phyloP scores from a whole-genome alignment of 345 rosid genomes.

The Gossypium ekmanianum region DNA sequence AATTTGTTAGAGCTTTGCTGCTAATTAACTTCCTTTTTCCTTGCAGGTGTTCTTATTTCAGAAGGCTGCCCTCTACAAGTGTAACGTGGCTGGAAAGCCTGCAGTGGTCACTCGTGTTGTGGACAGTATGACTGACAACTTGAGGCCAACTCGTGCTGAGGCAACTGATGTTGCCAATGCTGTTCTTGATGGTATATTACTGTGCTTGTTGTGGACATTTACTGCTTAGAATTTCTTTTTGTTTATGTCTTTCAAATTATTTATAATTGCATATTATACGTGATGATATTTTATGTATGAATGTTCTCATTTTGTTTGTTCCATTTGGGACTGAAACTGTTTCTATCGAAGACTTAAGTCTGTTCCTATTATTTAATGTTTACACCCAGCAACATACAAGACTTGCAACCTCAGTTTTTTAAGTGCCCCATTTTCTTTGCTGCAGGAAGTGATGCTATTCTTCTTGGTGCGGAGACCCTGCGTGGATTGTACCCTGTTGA shows the following conservation, averaged over 20 bases:
- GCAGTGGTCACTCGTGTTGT: conserved; percentile 96
- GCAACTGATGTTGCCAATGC: conserved; percentile 99
- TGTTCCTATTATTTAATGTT: background rate
- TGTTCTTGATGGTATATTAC: conserved; percentile 72
- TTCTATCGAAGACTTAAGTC: background rate
- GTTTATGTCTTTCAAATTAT: background rate
- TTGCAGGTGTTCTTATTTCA: conserved; percentile 89
- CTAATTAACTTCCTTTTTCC: conserved; percentile 19
- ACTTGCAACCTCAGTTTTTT: background rate
- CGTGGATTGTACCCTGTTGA: conserved; percentile 92
- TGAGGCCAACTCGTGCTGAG: conserved; percentile 96
- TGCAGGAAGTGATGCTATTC: conserved; percentile 96
- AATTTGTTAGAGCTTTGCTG: conserved; percentile 9
- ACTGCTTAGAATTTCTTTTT: background rate
- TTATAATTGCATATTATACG: background rate
- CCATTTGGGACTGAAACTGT: background rate
- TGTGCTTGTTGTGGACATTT: background rate
- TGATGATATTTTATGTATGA: background rate
- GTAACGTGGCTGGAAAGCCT: conserved; percentile 97
- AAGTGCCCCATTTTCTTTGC: background rate
- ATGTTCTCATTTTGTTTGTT: background rate
- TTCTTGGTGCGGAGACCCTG: conserved; percentile 96
- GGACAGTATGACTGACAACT: conserved; percentile 94
- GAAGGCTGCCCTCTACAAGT: conserved; percentile 91
- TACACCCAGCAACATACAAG: background rate